Base-by-base conservation (phyloP, 192 early-diverging fungal genomes). In the Coemansia sp. region DNA sequence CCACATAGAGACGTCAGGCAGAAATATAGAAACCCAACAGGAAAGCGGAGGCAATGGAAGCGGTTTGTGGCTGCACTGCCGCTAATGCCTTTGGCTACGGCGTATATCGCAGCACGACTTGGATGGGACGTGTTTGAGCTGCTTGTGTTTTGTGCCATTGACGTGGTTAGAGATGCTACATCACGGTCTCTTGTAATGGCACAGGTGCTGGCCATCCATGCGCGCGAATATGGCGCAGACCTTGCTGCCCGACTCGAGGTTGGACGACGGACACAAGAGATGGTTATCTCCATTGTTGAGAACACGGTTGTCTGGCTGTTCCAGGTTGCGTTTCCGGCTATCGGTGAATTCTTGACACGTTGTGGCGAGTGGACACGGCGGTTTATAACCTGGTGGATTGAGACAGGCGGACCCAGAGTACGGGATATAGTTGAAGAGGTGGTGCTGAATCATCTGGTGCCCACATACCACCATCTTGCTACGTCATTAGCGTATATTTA, bases 61-160 rank as follows among this genome's bases (percentile, higher is more conserved):
- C 57, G 73, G 22, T 66, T 75, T 59, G 48, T 75, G 3, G 73
- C 73, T 0, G 73, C 73, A 15, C 27, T 62, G 59, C 66, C 73
- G 15, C 59, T 75, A 14, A 61, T 69, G 66, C 73, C 73, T 1
- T 25, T 75, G 56, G 73, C 73, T 14, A 69, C 73, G 1, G 73
- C 73, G 8, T 75, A 75, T 18, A 57, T 69, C 17, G 58, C 46
- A 2, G 62, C 45, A 18, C 56, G 73, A 1, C 41, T 75, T 2
- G 73, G 62, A 8, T 75, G 73, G 66, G 73, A 69, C 17, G 42
- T 75, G 6, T 68, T 75, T 38, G 73, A 75, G 45, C 59, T 75
- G 25, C 52, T 75, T 30, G 73, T 65, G 9, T 75, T 75, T 38
- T 75, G 73, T 52, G 25, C 30, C 33, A 76, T 69, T 18, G 73